Evolutionary conservation across 2,329 filamentous ascomycete genomes (phyloP).

Genomic region (Fusarium austroafricanum): DNA sequence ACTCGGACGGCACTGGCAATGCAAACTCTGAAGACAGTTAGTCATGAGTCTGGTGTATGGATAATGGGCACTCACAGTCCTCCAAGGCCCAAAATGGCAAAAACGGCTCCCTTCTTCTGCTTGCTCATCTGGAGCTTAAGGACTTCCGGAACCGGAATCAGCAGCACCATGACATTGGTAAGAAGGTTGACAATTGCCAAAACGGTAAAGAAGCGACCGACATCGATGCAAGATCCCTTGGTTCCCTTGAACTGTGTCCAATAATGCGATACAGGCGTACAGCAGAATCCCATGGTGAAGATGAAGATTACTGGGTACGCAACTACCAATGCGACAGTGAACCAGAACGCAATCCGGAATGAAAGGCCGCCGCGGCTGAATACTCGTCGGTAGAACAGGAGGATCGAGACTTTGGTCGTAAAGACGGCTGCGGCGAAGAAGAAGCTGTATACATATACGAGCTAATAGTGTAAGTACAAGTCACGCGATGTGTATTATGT

Average conservation of each 20-base stretch:
- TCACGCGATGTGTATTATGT: accelerated
- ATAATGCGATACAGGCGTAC: neutral
- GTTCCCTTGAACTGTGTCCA: constrained; percentile 20
- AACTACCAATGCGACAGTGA: neutral
- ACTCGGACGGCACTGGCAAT: constrained; percentile 19
- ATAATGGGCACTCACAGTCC: constrained; percentile 1
- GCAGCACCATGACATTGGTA: constrained; percentile 2
- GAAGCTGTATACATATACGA: constrained; percentile 15
- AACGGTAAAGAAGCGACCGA: constrained; percentile 10
- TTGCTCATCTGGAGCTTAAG: constrained; percentile 16
- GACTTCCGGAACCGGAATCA: constrained; percentile 17
- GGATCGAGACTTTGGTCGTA: constrained; percentile 19
- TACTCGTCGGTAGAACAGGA: constrained; percentile 23
- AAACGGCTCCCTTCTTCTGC: constrained; percentile 20
- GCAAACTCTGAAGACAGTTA: neutral
- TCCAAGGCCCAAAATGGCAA: constrained; percentile 15
- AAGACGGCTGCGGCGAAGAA: constrained; percentile 20
- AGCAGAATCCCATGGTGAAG: constrained; percentile 13
- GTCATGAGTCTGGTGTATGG: accelerated
- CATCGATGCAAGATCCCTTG: constrained; percentile 9
- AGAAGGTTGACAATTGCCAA: constrained; percentile 9
- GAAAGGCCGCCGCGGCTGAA: neutral
- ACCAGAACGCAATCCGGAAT: constrained; percentile 18
- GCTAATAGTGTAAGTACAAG: neutral
- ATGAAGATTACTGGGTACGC: constrained; percentile 16